Conservation (phyloP, 129 eudicot species). For the Arctium lappa region DNA sequence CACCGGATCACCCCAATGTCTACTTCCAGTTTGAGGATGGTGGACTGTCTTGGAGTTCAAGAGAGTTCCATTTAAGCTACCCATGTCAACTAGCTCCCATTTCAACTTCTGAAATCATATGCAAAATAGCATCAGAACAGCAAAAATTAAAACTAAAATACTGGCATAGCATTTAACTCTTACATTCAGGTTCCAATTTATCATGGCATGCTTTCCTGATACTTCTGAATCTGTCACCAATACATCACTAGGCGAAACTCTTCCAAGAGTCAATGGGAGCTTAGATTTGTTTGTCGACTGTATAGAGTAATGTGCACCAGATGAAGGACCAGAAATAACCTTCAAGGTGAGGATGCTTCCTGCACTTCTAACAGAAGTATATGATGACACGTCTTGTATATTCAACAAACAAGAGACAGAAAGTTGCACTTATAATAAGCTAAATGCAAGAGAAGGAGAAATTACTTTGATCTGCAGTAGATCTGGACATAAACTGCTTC, state of each 20-base stretch:
- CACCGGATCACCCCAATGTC: conserved; percentile 82
- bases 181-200: conserved; percentile 83
- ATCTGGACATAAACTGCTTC: conserved; percentile 26
- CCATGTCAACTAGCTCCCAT: conserved; percentile 98
- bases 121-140: not conserved
- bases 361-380: conserved; percentile 81
- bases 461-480: conserved; percentile 59
- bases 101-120: conserved; percentile 61
- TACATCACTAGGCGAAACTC: conserved; percentile 79
- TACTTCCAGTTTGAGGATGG: conserved; percentile 69
- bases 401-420: conserved; percentile 23
- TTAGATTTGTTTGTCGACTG: conserved; percentile 65
- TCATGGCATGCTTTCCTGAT: conserved; percentile 90
- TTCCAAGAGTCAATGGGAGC: conserved; percentile 89
- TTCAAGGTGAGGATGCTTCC: conserved; percentile 88
- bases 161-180: conserved; percentile 10
- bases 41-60: conserved; percentile 63
- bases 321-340: conserved; percentile 87
- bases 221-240: conserved; percentile 85
- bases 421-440: not conserved
- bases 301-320: conserved; percentile 61
- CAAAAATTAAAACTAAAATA: not conserved
- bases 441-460: conserved; percentile 31
- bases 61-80: conserved; percentile 92
- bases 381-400: conserved; percentile 58